These are phyloP conservation scores for Rhizopus delemar DNA, from an alignment of 371 early-diverging fungal genomes.

Conservation along the genomic window DNA sequence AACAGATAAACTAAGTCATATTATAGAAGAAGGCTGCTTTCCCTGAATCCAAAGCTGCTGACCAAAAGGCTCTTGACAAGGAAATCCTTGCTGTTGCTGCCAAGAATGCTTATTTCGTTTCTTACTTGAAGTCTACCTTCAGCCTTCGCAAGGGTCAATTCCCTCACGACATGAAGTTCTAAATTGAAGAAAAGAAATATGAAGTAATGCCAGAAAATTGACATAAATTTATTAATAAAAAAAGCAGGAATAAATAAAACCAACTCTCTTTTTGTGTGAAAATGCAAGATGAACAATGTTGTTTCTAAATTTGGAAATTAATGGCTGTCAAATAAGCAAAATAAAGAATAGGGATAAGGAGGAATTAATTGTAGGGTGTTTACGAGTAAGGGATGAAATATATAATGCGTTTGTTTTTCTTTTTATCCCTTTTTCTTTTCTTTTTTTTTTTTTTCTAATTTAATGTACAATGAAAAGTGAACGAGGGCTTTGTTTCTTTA, in stretches of 20 bases:
- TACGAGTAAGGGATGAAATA: neutral
- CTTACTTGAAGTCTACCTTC: slow-evolving; percentile 87
- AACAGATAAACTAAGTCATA: neutral
- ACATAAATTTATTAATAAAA: slow-evolving; percentile 4
- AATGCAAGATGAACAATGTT: neutral
- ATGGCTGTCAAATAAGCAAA: neutral
- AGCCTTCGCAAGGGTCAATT: slow-evolving; percentile 91
- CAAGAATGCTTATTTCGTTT: slow-evolving; percentile 79
- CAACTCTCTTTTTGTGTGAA: neutral
- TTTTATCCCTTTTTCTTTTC: neutral
- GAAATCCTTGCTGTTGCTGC: slow-evolving; percentile 74
- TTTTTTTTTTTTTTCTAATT: neutral
- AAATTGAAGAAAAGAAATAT: slow-evolving; percentile 34
- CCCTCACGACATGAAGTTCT: slow-evolving; percentile 92
- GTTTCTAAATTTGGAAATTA: neutral
- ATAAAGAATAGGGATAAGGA: neutral
- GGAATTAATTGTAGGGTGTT: neutral
- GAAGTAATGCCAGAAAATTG: neutral
- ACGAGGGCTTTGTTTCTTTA: neutral
- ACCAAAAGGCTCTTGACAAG: slow-evolving; percentile 87
- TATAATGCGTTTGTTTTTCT: neutral
- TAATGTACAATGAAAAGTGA: neutral
- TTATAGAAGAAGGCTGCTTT: slow-evolving; percentile 61
- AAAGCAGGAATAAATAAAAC: slow-evolving; percentile 6
- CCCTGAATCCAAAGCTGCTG: slow-evolving; percentile 68